Conservation (phyloP, 192 early-diverging fungal genomes). For the Gryganskiella cystojenkinii region DNA sequence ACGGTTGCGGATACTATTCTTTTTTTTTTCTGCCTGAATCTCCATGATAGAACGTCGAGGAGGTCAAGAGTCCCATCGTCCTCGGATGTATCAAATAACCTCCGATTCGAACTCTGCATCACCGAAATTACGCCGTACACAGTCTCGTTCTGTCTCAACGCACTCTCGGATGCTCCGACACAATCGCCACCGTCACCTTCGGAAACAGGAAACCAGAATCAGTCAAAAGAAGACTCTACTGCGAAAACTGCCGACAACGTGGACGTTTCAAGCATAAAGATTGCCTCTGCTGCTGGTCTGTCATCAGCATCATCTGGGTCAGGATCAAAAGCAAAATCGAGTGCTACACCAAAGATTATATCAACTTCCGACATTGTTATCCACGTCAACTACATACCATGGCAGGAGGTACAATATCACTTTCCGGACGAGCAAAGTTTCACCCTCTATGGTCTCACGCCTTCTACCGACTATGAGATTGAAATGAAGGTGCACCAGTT, state of each 20-base stretch:
- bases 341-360: slow-evolving; percentile 31
- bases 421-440: slow-evolving; percentile 50
- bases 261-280: slow-evolving; percentile 43
- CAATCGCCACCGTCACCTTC: background rate
- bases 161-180: slow-evolving; percentile 22
- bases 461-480: slow-evolving; percentile 51
- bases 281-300: slow-evolving; percentile 21
- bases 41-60: slow-evolving; percentile 12
- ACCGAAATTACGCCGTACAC: slow-evolving; percentile 51
- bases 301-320: slow-evolving; percentile 9
- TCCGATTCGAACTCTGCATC: slow-evolving; percentile 49
- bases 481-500: slow-evolving; percentile 51
- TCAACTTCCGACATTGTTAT: slow-evolving; percentile 50
- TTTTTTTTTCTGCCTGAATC: background rate
- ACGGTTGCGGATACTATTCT: background rate
- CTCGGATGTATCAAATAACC: slow-evolving; percentile 11
- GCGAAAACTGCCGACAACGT: slow-evolving; percentile 9
- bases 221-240: background rate
- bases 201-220: background rate
- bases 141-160: slow-evolving; percentile 44
- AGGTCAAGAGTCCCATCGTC: slow-evolving; percentile 10
- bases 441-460: slow-evolving; percentile 43
- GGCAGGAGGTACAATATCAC: slow-evolving; percentile 49
- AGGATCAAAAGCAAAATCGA: slow-evolving; percentile 13
- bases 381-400: slow-evolving; percentile 50